Base-by-base conservation (phyloP, 1,284 basidiomycete species). In the Heliocybe sulcata region DNA sequence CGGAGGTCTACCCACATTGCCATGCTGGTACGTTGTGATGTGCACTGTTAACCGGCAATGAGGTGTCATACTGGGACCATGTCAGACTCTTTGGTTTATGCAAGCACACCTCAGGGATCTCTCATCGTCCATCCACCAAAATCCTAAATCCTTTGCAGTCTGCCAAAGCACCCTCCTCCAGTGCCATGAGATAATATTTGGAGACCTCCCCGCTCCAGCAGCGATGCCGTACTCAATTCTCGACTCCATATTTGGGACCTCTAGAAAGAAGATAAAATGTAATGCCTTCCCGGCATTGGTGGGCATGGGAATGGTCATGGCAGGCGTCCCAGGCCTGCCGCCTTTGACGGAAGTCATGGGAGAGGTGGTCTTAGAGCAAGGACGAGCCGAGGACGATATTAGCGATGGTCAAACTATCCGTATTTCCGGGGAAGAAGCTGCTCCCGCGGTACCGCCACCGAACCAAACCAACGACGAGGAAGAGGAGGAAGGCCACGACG, bases 101-200 rank as follows among this genome's bases (percentile, higher is more conserved):
- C 95, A 98, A 81, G 90, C 94, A 22, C 85, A 90, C 27, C 76
- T 98, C n/a, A 85, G 82, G 59, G 95, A 98, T 69, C 76, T 97
- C n/a, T 81, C 90, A 0, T 67, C 73, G 2, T 73, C 76, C 12
- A 54, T 14, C 11, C 76, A 77, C 42, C 78, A 83, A 47, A 81
- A 85, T 57, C 87, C 94, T 1, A 81, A 79, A 25, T 90, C 94
- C 0, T 98, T 99, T 71, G 75, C 83, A 56, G 89, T 97, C 60
- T 99, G 97, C 72, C 93, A 95, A 70, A 83, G 97, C 57, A 84
- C 95, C 51, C 77, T 98, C 59, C 93, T 94, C 67, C 83, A 85
- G 68, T 97, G 95, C 67, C 96, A 99, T 72, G 90, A 95, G 73
- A 94, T 98, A 67, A 95, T 99, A 64, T 99, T 98, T 69, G 85